Conservation (phyloP, 164 flowering plant species). For the Berberis thunbergii region DNA sequence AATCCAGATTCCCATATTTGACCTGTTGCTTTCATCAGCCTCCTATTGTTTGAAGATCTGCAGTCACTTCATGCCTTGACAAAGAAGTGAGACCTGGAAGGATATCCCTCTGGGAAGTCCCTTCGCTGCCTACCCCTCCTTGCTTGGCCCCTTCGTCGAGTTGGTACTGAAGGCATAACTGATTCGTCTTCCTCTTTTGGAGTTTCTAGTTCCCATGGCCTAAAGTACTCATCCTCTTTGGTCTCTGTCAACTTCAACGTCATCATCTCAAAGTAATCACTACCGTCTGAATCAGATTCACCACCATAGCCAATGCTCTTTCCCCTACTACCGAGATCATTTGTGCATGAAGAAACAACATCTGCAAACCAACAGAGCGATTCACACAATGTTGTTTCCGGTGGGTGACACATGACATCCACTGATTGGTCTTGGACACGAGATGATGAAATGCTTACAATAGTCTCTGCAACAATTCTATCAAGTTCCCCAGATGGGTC, state of each 20-base stretch:
- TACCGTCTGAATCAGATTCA: slow-evolving; percentile 17
- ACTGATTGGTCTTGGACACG: slow-evolving; percentile 1
- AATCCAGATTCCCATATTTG: slow-evolving; percentile 58
- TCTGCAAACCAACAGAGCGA: slow-evolving; percentile 62
- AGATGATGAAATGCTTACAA: slow-evolving; percentile 42
- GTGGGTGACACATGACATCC: slow-evolving; percentile 2
- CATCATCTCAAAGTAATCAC: slow-evolving; percentile 59
- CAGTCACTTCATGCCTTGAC: slow-evolving; percentile 87
- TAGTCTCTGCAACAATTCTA: slow-evolving; percentile 47
- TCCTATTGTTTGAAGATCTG: slow-evolving; percentile 68
- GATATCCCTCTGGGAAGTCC: slow-evolving; percentile 93
- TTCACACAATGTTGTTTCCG: slow-evolving; percentile 15
- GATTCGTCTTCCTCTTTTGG: slow-evolving; percentile 32
- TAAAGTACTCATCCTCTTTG: slow-evolving; percentile 54
- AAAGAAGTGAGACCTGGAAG: slow-evolving; percentile 79
- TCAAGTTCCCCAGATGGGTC: slow-evolving; percentile 13
- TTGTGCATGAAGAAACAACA: slow-evolving; percentile 19
- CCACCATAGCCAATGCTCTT: not conserved
- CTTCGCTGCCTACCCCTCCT: slow-evolving; percentile 83
- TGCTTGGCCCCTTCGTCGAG: slow-evolving; percentile 51
- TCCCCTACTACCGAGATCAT: not conserved
- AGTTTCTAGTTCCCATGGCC: slow-evolving; percentile 37
- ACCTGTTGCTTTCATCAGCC: slow-evolving; percentile 73
- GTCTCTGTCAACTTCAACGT: slow-evolving; percentile 56
- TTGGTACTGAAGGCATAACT: slow-evolving; percentile 12